Evolutionary conservation across 805 yeast species (phyloP).

Genomic region (Cyberlindnera subsufficiens): DNA sequence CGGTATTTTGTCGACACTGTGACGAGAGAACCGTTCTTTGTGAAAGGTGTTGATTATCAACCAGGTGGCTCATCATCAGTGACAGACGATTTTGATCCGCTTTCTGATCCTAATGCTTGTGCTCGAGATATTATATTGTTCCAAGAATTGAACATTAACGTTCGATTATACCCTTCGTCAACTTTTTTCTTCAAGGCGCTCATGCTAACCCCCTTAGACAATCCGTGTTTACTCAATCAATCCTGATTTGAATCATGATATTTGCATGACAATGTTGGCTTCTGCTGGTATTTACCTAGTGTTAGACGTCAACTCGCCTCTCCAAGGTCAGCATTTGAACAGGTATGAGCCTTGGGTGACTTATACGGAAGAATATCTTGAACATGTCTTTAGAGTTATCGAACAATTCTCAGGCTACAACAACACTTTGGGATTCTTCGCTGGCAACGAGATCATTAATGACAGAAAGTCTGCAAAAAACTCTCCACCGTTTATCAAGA

Average conservation of each 20-base stretch:
- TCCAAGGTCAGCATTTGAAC: conserved; percentile 70
- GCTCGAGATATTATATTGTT: conserved; percentile 77
- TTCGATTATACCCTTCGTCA: conserved; percentile 24
- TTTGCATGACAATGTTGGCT: conserved; percentile 87
- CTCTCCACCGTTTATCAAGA: conserved; percentile 76
- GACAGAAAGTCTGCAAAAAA: conserved; percentile 61
- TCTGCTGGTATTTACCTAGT: conserved; percentile 89
- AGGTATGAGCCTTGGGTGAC: conserved; percentile 93
- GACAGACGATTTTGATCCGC: conserved; percentile 54
- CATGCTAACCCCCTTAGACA: conserved; percentile 37
- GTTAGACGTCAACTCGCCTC: conserved; percentile 87
- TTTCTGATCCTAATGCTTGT: conserved; percentile 66
- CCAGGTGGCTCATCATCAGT: conserved; percentile 92
- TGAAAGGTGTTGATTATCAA: conserved; percentile 90
- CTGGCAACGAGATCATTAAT: conserved; percentile 87
- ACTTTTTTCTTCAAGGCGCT: conserved; percentile 31
- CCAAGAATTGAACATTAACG: conserved; percentile 79
- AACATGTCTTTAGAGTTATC: conserved; percentile 71
- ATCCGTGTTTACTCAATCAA: conserved; percentile 84
- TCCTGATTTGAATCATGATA: conserved; percentile 76
- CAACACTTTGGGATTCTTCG: conserved; percentile 86
- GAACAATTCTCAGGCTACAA: conserved; percentile 80
- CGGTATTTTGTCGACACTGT: conserved; percentile 71
- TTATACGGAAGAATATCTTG: conserved; percentile 63
- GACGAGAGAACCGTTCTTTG: conserved; percentile 69